phyloP scores from a whole-genome alignment of 192 early-diverging fungal species.

The Backusella sp. region DNA sequence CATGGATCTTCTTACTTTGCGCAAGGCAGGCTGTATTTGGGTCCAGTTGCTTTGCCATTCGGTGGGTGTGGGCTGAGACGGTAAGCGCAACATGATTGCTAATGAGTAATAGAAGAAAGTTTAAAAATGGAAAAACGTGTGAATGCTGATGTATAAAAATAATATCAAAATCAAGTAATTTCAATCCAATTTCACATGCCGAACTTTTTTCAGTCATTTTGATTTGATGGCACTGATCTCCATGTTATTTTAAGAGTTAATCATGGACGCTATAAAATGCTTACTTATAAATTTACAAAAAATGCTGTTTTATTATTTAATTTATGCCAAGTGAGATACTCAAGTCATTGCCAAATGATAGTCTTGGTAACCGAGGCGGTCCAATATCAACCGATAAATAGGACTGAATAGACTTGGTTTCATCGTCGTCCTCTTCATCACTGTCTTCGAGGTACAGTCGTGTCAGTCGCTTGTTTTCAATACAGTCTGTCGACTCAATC shows the following conservation, averaged over 20 bases:
- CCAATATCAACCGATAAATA: constrained; percentile 1
- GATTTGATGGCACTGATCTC: too few relatives aligned
- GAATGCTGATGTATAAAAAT: neutral
- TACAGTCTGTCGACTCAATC: neutral
- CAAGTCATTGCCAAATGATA: constrained; percentile 29
- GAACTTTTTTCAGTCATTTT: neutral
- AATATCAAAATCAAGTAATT: neutral
- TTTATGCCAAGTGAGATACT: constrained; percentile 12
- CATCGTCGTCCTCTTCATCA: constrained; percentile 29
- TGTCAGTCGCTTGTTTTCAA: constrained; percentile 22
- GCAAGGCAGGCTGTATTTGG: constrained; percentile 46
- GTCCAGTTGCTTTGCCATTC: constrained; percentile 54
- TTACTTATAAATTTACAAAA: neutral
- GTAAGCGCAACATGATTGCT: constrained; percentile 10
- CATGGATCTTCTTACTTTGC: constrained; percentile 47
- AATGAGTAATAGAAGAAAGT: constrained; percentile 5
- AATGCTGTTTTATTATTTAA: neutral
- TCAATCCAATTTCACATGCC: neutral
- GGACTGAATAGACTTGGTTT: neutral
- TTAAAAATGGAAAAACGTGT: constrained; percentile 6
- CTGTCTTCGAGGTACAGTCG: constrained; percentile 29
- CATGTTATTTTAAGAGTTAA: too few relatives aligned
- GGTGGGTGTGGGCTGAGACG: constrained; percentile 14
- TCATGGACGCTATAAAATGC: neutral
- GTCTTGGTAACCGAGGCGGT: constrained; percentile 22